phyloP scores from a whole-genome alignment of 495 filamentous ascomycete species.

The Neurospora sp. region DNA sequence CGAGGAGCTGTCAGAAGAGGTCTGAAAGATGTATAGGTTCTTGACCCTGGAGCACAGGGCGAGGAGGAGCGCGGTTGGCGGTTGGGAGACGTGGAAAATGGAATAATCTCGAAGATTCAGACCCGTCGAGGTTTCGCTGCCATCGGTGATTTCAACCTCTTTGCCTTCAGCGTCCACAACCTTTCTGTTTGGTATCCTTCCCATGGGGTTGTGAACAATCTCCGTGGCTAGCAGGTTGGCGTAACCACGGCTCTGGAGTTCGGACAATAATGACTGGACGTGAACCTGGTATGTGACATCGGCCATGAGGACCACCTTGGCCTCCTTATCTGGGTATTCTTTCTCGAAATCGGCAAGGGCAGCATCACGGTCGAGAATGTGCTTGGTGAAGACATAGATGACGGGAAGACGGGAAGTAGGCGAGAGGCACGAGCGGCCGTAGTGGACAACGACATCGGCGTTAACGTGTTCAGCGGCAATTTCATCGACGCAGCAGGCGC shows the following conservation, averaged over 20 bases:
- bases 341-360: constrained; percentile 53
- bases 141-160: background rate
- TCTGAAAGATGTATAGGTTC: constrained; percentile 69
- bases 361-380: constrained; percentile 46
- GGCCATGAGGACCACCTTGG: constrained; percentile 73
- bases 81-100: constrained; percentile 83
- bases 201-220: constrained; percentile 68
- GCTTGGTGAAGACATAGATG: constrained; percentile 80
- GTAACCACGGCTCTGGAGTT: constrained; percentile 53
- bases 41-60: constrained; percentile 76
- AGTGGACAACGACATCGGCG: constrained; percentile 89
- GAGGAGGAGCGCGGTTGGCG: constrained; percentile 74
- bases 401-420: constrained; percentile 84
- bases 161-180: constrained; percentile 16
- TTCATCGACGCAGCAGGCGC: constrained; percentile 94
- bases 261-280: constrained; percentile 40
- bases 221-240: constrained; percentile 55
- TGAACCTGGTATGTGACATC: constrained; percentile 79
- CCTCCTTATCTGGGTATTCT: constrained; percentile 50
- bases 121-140: constrained; percentile 8
- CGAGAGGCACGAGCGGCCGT: constrained; percentile 83
- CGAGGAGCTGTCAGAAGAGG: constrained; percentile 29
- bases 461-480: constrained; percentile 90
- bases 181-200: constrained; percentile 75
- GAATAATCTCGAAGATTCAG: constrained; percentile 56